Percentiles rank a stretch among this genome's conserved stretches.
Evolutionary conservation across 495 filamentous ascomycete species (phyloP).

Genomic region (Penicillium egyptiacum): DNA sequence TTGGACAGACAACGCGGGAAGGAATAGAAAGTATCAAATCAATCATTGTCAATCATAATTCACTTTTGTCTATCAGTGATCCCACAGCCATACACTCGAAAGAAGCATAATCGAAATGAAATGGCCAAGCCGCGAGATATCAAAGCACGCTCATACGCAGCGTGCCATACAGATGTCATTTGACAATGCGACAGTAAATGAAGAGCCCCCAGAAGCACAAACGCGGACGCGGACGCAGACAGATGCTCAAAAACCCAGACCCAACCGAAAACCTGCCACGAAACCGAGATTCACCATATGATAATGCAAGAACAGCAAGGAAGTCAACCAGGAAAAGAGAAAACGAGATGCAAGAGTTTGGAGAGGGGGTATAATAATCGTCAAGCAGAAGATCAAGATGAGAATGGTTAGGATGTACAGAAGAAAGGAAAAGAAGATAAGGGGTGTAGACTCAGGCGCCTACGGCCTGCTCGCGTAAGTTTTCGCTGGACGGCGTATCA

Average conservation of each 20-base stretch:
- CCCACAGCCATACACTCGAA: not conserved
- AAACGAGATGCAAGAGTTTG: conserved; percentile 7
- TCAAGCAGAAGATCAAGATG: conserved; percentile 27
- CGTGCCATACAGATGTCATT: not conserved
- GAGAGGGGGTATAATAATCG: conserved; percentile 33
- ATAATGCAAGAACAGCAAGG: conserved; percentile 15
- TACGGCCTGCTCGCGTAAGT: conserved; percentile 34
- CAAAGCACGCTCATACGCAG: conserved; percentile 1
- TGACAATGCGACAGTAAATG: not conserved
- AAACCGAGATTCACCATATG: conserved; percentile 12
- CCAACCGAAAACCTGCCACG: conserved; percentile 9
- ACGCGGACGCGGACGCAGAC: not conserved
- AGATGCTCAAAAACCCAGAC: conserved; percentile 7
- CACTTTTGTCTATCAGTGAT: conserved; percentile 16
- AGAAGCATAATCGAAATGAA: conserved; percentile 2
- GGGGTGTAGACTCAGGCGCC: conserved; percentile 21
- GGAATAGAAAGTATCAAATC: not conserved
- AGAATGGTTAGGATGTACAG: conserved; percentile 25
- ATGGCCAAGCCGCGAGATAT: not conserved
- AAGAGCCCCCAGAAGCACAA: not conserved
- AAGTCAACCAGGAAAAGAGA: conserved; percentile 11
- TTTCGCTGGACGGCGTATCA: conserved; percentile 29
- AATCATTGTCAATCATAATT: conserved; percentile 15
- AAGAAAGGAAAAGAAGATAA: conserved; percentile 5
- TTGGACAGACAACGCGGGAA: not conserved